Conservation (phyloP, 2,329 filamentous ascomycete species). For the Talaromyces atroroseus region DNA sequence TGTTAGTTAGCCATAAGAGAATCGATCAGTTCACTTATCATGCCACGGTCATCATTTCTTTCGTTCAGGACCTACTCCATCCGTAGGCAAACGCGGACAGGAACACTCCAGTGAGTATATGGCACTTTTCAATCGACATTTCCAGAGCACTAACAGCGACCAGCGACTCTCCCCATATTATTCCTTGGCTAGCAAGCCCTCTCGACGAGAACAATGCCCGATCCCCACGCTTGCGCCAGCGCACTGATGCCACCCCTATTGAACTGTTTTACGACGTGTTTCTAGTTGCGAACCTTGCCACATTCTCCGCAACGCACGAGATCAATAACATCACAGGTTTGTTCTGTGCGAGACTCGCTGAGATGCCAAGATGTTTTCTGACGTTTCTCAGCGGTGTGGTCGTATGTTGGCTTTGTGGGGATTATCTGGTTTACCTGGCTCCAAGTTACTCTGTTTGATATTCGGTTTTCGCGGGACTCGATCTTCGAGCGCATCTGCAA, state of each 20-base stretch:
- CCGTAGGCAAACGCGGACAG: slow-evolving; percentile 16
- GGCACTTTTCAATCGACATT: not conserved
- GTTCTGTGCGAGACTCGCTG: slow-evolving; percentile 8
- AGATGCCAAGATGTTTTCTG: not conserved
- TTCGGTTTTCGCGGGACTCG: slow-evolving; percentile 60
- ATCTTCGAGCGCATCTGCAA: slow-evolving; percentile 58
- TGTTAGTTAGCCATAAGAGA: slow-evolving; percentile 17
- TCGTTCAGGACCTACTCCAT: slow-evolving; percentile 25
- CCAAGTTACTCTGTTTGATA: slow-evolving; percentile 58
- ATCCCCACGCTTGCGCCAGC: slow-evolving; percentile 33
- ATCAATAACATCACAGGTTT: slow-evolving; percentile 46
- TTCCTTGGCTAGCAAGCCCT: slow-evolving; percentile 32
- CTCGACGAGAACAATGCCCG: slow-evolving; percentile 23
- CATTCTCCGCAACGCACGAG: slow-evolving; percentile 54
- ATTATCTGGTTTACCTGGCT: slow-evolving; percentile 67
- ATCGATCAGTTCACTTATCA: slow-evolving; percentile 19
- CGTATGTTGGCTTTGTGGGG: slow-evolving; percentile 51
- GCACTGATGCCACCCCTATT: slow-evolving; percentile 50
- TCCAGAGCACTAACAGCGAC: not conserved
- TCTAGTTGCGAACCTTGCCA: slow-evolving; percentile 60
- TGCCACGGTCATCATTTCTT: slow-evolving; percentile 26
- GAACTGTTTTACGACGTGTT: slow-evolving; percentile 58
- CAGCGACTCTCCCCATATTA: slow-evolving; percentile 1
- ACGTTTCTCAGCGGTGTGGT: slow-evolving; percentile 28
- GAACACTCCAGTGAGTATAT: slow-evolving; percentile 21